A percentile compares a stretch with the other conserved stretches of the same genome.
Evolutionary conservation across 495 filamentous ascomycete species (phyloP).

Genomic region (Tuber brumale): DNA sequence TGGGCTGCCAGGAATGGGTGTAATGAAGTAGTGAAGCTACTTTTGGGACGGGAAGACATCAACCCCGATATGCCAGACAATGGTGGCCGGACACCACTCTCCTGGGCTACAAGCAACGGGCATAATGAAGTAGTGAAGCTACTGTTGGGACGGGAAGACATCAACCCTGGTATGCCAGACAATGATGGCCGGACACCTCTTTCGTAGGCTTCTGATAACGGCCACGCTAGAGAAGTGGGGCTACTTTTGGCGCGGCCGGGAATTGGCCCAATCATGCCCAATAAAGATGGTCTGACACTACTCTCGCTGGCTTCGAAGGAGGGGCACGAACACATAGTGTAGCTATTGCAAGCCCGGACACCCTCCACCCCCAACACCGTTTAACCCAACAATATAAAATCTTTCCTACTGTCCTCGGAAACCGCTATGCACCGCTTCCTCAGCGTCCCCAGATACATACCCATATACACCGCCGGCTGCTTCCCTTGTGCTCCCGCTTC

Average conservation of each 20-base stretch:
- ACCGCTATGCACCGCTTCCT: neutral
- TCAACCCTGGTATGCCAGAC: neutral
- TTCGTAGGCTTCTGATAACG: neutral
- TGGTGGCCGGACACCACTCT: too few species aligned
- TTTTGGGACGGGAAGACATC: too few species aligned
- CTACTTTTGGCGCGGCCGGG: neutral
- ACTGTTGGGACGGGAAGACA: neutral
- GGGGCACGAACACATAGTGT: neutral
- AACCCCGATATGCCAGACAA: too few species aligned
- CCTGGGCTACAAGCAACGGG: too few species aligned
- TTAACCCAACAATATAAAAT: neutral
- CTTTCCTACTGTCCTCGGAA: neutral
- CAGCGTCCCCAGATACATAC: neutral
- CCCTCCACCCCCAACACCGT: neutral
- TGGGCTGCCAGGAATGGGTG: too few species aligned
- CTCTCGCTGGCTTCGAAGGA: neutral
- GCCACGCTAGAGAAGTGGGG: neutral
- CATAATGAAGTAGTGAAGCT: too few species aligned
- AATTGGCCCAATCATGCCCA: neutral
- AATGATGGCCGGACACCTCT: neutral
- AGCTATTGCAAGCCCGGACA: neutral
- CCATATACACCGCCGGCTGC: neutral
- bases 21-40: too few species aligned
- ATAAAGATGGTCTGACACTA: neutral
- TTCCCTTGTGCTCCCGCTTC: too few species aligned